These are phyloP conservation scores for Penstemon davidsonii DNA, from an alignment of 257 asterid species.

Conservation along the genomic window DNA sequence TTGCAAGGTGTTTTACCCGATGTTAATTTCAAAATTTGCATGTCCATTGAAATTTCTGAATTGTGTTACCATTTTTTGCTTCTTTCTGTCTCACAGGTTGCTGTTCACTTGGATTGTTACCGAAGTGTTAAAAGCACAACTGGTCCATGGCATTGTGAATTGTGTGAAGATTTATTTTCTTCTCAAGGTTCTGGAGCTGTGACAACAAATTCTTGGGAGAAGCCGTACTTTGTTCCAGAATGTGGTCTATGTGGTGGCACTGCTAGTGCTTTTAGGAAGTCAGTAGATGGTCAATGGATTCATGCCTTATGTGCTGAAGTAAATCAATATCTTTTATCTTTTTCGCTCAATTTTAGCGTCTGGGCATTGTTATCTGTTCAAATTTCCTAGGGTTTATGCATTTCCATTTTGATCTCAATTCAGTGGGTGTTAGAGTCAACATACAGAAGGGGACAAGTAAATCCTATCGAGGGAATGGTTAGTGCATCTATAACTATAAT, in stretches of 20 bases:
- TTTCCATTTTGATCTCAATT: constrained; percentile 40
- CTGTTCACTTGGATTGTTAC: constrained; percentile 98
- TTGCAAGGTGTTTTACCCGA: constrained; percentile 71
- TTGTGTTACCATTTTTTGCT: background rate
- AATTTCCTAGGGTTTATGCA: constrained; percentile 27
- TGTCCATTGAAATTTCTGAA: constrained; percentile 12
- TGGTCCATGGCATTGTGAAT: constrained; percentile 97
- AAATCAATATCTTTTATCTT: constrained; percentile 33
- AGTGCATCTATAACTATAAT: constrained; percentile 29
- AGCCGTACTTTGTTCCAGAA: constrained; percentile 77
- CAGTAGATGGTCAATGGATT: constrained; percentile 86
- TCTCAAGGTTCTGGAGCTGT: constrained; percentile 60
- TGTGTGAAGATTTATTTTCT: constrained; percentile 71
- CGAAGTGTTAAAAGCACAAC: constrained; percentile 67
- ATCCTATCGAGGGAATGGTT: constrained; percentile 76
- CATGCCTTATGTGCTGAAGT: constrained; percentile 99
- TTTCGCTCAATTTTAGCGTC: constrained; percentile 26
- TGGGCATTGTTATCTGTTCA: constrained; percentile 15
- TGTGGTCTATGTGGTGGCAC: constrained; percentile 97
- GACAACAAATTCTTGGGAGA: constrained; percentile 62
- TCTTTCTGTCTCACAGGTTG: constrained; percentile 51
- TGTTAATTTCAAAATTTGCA: constrained; percentile 2
- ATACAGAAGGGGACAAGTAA: constrained; percentile 81
- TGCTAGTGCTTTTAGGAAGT: constrained; percentile 95
- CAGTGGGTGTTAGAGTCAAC: constrained; percentile 90